Conservation (phyloP, 1,284 basidiomycete genomes). For the Xerocomus minutiporus region DNA sequence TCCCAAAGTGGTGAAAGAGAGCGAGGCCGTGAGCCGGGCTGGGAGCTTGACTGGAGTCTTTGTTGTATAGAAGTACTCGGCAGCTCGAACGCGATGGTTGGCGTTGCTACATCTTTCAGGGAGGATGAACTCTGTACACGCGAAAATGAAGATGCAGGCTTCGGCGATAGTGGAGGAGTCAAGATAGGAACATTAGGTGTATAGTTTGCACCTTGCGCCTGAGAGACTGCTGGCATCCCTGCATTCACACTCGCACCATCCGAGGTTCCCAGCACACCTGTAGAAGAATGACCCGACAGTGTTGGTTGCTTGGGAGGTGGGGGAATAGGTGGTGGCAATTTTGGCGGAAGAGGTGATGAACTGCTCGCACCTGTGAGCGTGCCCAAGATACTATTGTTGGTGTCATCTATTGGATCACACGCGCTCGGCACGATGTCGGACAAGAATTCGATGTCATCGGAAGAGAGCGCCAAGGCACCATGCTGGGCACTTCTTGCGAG, state of each 20-base stretch:
- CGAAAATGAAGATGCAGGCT: slow-evolving; percentile 4
- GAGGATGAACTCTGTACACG: slow-evolving; percentile 4
- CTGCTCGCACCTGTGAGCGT: slow-evolving; percentile 39
- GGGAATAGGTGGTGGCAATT: slow-evolving; percentile 45
- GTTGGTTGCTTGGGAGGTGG: slow-evolving; percentile 37
- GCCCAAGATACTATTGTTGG: slow-evolving; percentile 33
- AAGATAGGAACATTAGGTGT: slow-evolving; percentile 11
- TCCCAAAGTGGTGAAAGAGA: slow-evolving; percentile 13
- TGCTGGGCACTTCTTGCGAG: slow-evolving; percentile 42
- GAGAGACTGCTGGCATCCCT: not conserved
- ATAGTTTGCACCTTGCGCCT: slow-evolving; percentile 1
- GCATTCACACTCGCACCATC: not conserved
- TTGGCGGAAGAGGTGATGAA: slow-evolving; percentile 42
- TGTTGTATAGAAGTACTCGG: slow-evolving; percentile 4
- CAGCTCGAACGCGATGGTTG: not conserved
- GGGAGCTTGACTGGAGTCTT: slow-evolving; percentile 5
- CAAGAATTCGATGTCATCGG: slow-evolving; percentile 71
- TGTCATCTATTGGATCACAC: slow-evolving; percentile 38
- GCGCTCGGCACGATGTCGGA: slow-evolving; percentile 64
- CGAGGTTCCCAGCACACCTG: slow-evolving; percentile 5
- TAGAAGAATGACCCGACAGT: slow-evolving; percentile 17
- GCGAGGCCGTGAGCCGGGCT: slow-evolving; percentile 10
- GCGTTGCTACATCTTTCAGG: not conserved
- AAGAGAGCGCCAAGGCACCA: slow-evolving; percentile 57
- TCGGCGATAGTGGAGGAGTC: slow-evolving; percentile 17